Base-by-base conservation (phyloP, 192 early-diverging fungal genomes). In the Rhizophagus clarus region DNA sequence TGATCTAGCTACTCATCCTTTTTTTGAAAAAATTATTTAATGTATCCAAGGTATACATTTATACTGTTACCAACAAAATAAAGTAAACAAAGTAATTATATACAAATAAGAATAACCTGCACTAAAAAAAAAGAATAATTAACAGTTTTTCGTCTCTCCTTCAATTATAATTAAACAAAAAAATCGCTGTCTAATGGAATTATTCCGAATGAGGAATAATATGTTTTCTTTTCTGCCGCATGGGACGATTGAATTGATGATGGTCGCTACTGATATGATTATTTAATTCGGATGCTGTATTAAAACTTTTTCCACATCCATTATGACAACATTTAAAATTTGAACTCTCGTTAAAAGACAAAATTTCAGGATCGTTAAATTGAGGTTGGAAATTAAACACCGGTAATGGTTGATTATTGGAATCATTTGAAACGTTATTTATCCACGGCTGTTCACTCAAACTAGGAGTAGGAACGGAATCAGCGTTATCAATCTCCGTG, bases 331-430 rank as follows among this genome's bases (percentile, higher is more conserved):
- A 31, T 31, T 64, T 64, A 64, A 22, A 64, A 28, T 64, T 31
- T 28, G n/a, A 22, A 64, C 12, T 10, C 24, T 24, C 22, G 15
- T 61, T 61, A 20, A 22, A 24, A 22, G 20, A 26, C 8, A 62
- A 62, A 26, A 26, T 66, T 31, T 66, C 14, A 31, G 63, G 63
- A 66, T 66, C 63, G 31, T 29, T 29, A 66, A 66, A 66, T 66
- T 66, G 63, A 29, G 63, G 22, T 66, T 24, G 26, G 28, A 12
- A n/a, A 10, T 31, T 66, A 31, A 29, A 31, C 26, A 29, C 4
- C 12, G 29, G 63, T 7, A 56, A 56, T 7, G 15, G 17, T 22
- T 56, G 51, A 56, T 56, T 56, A 66, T 66, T 66, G 26, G 63
- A 66, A 28, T 17, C 12, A 28, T 15, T 66, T 28, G 26, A 31